phyloP scores from a whole-genome alignment of 192 early-diverging fungal species.

The Rhizophlyctis rosea region DNA sequence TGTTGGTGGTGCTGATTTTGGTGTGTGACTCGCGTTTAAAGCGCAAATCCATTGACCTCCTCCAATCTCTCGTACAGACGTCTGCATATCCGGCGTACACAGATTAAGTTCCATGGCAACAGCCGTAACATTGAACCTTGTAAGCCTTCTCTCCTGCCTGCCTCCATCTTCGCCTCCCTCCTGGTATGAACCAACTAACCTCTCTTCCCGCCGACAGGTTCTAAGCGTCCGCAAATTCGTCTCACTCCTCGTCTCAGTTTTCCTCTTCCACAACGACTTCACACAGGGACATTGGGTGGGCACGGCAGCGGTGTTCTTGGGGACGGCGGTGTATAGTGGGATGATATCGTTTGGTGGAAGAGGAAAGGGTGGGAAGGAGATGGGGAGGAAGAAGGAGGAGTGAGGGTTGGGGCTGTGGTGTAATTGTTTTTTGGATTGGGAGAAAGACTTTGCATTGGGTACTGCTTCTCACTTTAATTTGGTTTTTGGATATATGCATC shows the following conservation, averaged over 20 bases:
- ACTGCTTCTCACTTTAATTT: too few relatives aligned
- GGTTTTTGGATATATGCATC: too few relatives aligned
- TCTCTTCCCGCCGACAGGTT: conserved; percentile 33
- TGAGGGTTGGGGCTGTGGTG: too few relatives aligned
- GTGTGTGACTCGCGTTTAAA: too few relatives aligned
- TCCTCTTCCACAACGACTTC: conserved; percentile 77
- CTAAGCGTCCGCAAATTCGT: conserved; percentile 84
- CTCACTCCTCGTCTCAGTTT: conserved; percentile 72
- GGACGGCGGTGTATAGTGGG: conserved; percentile 69
- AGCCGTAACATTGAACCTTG: conserved; percentile 80
- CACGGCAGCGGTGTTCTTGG: conserved; percentile 71
- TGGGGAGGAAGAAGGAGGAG: too few relatives aligned
- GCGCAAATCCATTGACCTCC: too few relatives aligned
- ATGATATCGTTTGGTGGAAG: too few relatives aligned
- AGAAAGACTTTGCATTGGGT: too few relatives aligned
- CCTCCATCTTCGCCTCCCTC: neutral
- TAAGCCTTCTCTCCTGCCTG: conserved; percentile 1
- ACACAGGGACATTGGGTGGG: conserved; percentile 63
- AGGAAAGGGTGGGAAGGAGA: too few relatives aligned
- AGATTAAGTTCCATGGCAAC: conserved; percentile 72
- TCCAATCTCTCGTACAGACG: too few relatives aligned
- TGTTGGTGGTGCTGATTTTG: too few relatives aligned
- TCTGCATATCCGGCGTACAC: conserved; percentile 86
- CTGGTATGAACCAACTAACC: neutral
- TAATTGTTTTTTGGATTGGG: too few relatives aligned